These are phyloP conservation scores for Rosa persica DNA, from an alignment of 306 rosid species.

Conservation along the genomic window DNA sequence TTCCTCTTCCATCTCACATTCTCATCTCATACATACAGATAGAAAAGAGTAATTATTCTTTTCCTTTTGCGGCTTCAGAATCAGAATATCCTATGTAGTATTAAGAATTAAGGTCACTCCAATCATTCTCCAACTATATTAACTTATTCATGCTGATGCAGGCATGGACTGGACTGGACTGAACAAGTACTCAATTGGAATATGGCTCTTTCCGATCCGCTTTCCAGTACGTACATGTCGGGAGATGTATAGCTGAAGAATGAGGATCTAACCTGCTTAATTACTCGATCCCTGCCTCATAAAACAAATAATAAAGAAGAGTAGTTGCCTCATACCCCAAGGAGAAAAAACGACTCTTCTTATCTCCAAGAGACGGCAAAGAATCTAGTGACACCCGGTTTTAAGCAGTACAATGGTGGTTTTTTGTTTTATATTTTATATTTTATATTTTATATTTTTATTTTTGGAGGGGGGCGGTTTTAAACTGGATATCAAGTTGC, in stretches of 20 bases:
- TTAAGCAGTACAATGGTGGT: too few relatives aligned
- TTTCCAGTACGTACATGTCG: not conserved
- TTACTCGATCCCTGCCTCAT: too few relatives aligned
- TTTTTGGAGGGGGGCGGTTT: too few relatives aligned
- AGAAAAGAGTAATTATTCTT: too few relatives aligned
- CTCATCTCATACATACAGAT: not conserved
- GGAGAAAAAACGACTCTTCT: not conserved
- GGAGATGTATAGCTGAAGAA: not conserved
- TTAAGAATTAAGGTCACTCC: not conserved
- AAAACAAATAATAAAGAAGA: too few relatives aligned
- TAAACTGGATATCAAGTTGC: too few relatives aligned
- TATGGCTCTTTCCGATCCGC: not conserved
- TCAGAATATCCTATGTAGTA: not conserved
- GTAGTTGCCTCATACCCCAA: not conserved
- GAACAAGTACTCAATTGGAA: not conserved
- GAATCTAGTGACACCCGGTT: too few relatives aligned
- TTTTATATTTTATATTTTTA: too few relatives aligned
- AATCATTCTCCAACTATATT: not conserved
- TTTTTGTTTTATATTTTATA: too few relatives aligned
- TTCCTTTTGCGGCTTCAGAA: not conserved
- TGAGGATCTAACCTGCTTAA: not conserved
- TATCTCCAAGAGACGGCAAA: too few relatives aligned
- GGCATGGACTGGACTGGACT: not conserved
- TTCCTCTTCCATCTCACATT: not conserved
- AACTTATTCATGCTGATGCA: not conserved